Evolutionary conservation across 2,329 filamentous ascomycete species (phyloP).

Genomic region (Biscogniauxia sp.): DNA sequence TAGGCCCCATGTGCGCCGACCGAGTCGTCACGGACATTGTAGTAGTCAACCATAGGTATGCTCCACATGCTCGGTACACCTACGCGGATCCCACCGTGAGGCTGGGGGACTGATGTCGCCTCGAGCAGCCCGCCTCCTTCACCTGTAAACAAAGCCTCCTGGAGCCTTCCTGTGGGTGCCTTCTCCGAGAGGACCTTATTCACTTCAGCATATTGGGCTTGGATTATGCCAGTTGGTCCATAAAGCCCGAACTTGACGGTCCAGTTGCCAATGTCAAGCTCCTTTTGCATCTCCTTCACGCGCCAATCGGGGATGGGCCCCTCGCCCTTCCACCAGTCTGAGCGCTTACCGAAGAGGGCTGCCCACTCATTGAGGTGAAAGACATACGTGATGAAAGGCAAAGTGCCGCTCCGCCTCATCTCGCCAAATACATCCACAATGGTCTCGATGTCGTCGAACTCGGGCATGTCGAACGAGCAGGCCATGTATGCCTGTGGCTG

Average conservation of each 20-base stretch:
- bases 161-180: conserved; percentile 38
- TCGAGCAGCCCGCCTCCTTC: conserved; percentile 38
- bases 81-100: conserved; percentile 36
- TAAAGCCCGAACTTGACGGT: conserved; percentile 45
- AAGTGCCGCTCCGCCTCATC: conserved; percentile 41
- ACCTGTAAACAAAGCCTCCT: conserved; percentile 37
- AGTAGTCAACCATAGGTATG: conserved; percentile 37
- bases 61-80: conserved; percentile 37
- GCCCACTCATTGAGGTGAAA: conserved; percentile 46
- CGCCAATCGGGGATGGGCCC: conserved; percentile 45
- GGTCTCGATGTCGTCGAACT: conserved; percentile 43
- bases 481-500: conserved; percentile 46
- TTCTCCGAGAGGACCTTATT: conserved; percentile 33
- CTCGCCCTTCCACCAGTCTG: conserved; percentile 42
- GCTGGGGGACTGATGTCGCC: conserved; percentile 32
- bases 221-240: conserved; percentile 39
- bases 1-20: conserved; percentile 38
- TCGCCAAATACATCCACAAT: conserved; percentile 44
- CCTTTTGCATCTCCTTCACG: conserved; percentile 40
- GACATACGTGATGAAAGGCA: conserved; percentile 44
- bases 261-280: conserved; percentile 43
- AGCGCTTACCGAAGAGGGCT: conserved; percentile 40
- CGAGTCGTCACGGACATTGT: conserved; percentile 29
- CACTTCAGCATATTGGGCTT: conserved; percentile 44
- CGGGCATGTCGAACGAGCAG: conserved; percentile 44